Percentiles rank a stretch among this genome's conserved stretches.
phyloP scores from a whole-genome alignment of 345 rosid species.

The Ceriops decandra region DNA sequence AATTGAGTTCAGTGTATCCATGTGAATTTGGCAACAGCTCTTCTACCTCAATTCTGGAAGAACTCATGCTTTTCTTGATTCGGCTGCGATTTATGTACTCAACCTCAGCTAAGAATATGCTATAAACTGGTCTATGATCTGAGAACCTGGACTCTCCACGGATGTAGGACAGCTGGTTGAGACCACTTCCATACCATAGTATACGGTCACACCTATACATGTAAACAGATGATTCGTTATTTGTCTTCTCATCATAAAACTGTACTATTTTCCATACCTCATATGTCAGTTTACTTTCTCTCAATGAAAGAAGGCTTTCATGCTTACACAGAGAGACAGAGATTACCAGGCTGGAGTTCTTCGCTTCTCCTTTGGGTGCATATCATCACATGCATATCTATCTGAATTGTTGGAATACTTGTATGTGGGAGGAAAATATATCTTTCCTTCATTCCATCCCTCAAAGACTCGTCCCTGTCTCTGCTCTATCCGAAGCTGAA shows the following conservation, averaged over 20 bases:
- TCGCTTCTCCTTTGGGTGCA: conserved; percentile 79
- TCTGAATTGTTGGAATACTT: conserved; percentile 97
- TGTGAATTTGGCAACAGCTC: conserved; percentile 67
- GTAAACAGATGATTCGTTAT: conserved; percentile 1
- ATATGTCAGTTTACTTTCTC: neutral
- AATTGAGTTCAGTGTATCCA: conserved; percentile 46
- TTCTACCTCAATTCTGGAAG: conserved; percentile 82
- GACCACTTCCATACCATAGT: conserved; percentile 88
- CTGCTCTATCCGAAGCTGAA: conserved; percentile 83
- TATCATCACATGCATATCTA: conserved; percentile 77
- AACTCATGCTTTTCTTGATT: conserved; percentile 66
- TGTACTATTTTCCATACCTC: neutral
- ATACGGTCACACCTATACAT: conserved; percentile 92
- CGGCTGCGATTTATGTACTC: conserved; percentile 57
- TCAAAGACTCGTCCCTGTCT: conserved; percentile 68
- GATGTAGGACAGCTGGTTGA: conserved; percentile 75
- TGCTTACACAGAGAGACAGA: neutral
- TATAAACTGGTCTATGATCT: conserved; percentile 93
- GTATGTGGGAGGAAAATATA: conserved; percentile 98
- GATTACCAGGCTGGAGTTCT: conserved; percentile 96
- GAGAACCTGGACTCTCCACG: conserved; percentile 99
- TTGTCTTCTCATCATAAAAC: neutral
- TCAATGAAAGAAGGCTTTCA: neutral
- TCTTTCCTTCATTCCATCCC: conserved; percentile 94
- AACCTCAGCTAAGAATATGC: conserved; percentile 78